These are phyloP conservation scores for Lathyrus aphaca DNA, from an alignment of 306 rosid genomes.

Conservation along the genomic window DNA sequence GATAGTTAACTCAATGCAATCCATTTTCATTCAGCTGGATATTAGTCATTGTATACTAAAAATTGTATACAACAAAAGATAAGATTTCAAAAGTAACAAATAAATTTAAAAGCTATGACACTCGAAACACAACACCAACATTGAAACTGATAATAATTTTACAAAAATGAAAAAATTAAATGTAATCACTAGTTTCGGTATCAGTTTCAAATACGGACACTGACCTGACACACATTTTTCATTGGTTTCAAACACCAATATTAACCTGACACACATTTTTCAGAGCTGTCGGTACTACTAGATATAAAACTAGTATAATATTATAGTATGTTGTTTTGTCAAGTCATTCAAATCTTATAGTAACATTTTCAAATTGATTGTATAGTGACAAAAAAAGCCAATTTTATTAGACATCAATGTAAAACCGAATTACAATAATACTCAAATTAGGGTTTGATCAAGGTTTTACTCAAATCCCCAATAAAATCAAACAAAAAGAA, in stretches of 20 bases:
- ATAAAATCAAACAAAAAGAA: constrained; percentile 12
- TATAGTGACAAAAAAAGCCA: background rate
- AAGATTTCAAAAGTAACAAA: background rate
- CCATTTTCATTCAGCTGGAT: background rate
- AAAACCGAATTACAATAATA: background rate
- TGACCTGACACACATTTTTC: too few species aligned
- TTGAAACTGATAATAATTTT: too few species aligned
- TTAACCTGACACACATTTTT: too few species aligned
- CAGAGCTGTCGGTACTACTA: too few species aligned
- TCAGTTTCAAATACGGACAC: too few species aligned
- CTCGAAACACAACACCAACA: too few species aligned
- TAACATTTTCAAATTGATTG: background rate
- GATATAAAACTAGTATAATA: too few species aligned
- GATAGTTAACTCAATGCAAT: background rate
- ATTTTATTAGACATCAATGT: background rate
- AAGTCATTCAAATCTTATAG: background rate
- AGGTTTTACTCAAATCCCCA: constrained; percentile 28
- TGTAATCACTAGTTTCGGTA: background rate
- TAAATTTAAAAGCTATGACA: too few species aligned
- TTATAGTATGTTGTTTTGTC: too few species aligned
- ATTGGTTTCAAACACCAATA: too few species aligned
- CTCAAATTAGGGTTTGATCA: constrained; percentile 26
- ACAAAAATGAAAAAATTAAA: too few species aligned
- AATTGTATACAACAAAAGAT: background rate
- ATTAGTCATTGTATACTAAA: background rate